Base-by-base conservation (phyloP, 768 basidiomycete genomes). In the Tricholoma flavovirens region DNA sequence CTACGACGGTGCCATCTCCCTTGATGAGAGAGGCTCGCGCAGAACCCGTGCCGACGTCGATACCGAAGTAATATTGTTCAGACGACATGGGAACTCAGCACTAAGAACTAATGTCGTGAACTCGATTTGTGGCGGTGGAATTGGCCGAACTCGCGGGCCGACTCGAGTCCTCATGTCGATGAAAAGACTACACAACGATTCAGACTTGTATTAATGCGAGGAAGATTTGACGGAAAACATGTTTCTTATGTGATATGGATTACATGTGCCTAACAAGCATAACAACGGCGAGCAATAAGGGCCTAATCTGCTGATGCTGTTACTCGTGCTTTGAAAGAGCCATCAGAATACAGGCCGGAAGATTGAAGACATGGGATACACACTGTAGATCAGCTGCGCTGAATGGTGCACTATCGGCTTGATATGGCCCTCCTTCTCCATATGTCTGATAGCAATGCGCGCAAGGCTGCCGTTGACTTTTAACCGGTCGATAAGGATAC, bases 361-460 rank as follows among this genome's bases (percentile, higher is more conserved):
- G 19, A 49, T n/a, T 50, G 26, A 32, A 48, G n/a, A 19, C 51
- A 52, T 11, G 26, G 5, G 38, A 52, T 32, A 86, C 90, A 69
- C 69, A 93, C 93, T 98, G 89, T 98, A 98, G 67, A 99, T 84
- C 70, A 94, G 77, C 76, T 99, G 96, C 57, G 82, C 79, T 62
- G 88, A 88, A 81, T 96, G 93, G 79, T 98, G 97, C 61, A 98
- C 91, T 65, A 99, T 92, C 63, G 85, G 83, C 81, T 96, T 98
- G 76, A 99, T 98, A 70, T 83, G 77, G 57, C 90, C 91, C 66
- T 98, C 93, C 77, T 85, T 90, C 83, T 93, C 90, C 75, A 98
- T 75, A 76, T 95, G 91, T 64, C 78, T 80, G 74, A 98, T 97
- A 52, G 92, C 92, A 61, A 89, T 70, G 55, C 95, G 90, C 51